Evolutionary conservation across 2,329 filamentous ascomycete genomes (phyloP).

Genomic region (Ustulina deusta): DNA sequence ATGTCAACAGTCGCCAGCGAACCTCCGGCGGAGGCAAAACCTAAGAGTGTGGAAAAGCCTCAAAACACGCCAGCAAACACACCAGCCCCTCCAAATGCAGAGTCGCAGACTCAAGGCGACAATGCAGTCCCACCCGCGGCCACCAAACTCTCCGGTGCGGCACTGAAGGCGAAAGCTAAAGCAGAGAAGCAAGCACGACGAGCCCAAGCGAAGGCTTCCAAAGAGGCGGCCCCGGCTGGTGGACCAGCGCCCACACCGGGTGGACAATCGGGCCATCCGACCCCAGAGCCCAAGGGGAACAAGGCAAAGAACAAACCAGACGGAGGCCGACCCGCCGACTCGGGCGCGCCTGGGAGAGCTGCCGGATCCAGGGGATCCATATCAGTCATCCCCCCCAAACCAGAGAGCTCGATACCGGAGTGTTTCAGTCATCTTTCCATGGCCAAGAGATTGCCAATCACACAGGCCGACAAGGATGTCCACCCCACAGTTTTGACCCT

Average conservation of each 20-base stretch:
- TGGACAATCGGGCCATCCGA: conserved; percentile 54
- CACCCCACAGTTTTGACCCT: conserved; percentile 87
- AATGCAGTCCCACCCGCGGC: conserved; percentile 48
- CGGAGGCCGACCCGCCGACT: conserved; percentile 49
- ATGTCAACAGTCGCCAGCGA: conserved; percentile 42
- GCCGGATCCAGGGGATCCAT: conserved; percentile 51
- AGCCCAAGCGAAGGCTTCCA: conserved; percentile 74
- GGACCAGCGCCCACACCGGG: conserved; percentile 50
- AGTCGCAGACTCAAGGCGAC: conserved; percentile 44
- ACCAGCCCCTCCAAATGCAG: conserved; percentile 36
- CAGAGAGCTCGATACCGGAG: conserved; percentile 75
- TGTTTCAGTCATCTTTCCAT: conserved; percentile 87
- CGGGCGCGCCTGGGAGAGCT: conserved; percentile 48
- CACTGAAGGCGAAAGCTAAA: conserved; percentile 89
- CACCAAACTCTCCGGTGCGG: conserved; percentile 75
- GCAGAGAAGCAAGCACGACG: conserved; percentile 91
- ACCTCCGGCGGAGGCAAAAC: conserved; percentile 39
- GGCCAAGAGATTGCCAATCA: conserved; percentile 66
- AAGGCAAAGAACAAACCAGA: conserved; percentile 64
- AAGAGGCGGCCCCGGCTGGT: conserved; percentile 57
- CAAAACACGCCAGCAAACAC: conserved; percentile 33
- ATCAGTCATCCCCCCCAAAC: conserved; percentile 59
- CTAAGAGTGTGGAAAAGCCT: conserved; percentile 36
- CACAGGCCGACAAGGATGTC: conserved; percentile 78
- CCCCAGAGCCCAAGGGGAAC: conserved; percentile 59